phyloP scores from a whole-genome alignment of 805 yeast species.

The Wickerhamiella allomyrinae region DNA sequence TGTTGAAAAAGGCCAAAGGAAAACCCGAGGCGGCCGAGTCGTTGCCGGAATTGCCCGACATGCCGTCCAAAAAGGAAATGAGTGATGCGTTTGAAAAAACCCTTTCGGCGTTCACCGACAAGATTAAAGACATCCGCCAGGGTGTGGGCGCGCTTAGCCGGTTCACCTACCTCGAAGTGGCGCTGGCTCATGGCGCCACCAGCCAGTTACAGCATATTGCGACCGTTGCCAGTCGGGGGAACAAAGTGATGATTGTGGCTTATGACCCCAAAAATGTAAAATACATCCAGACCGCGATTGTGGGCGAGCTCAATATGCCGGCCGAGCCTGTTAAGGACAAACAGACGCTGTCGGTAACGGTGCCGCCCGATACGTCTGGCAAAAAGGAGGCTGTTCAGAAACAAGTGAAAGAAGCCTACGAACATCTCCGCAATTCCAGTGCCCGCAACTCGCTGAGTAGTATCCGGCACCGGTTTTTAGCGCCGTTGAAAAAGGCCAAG shows the following conservation, averaged over 20 bases:
- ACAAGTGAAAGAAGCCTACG: conserved; percentile 51
- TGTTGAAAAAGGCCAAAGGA: conserved; percentile 7
- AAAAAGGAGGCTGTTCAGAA: conserved; percentile 40
- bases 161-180: conserved; percentile 46
- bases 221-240: conserved; percentile 24
- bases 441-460: conserved; percentile 36
- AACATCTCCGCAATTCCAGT: conserved; percentile 41
- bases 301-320: conserved; percentile 56
- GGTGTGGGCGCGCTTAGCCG: conserved; percentile 57
- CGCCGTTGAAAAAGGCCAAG: conserved; percentile 36
- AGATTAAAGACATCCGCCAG: conserved; percentile 46
- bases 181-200: conserved; percentile 32
- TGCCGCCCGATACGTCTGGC: conserved; percentile 65
- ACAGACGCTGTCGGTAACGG: conserved; percentile 55
- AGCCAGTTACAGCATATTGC: conserved; percentile 33
- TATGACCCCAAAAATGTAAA: conserved; percentile 70
- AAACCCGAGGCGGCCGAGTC: conserved; percentile 5
- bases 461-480: conserved; percentile 44
- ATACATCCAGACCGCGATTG: conserved; percentile 52
- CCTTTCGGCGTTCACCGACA: conserved; percentile 32
- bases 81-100: conserved; percentile 8
- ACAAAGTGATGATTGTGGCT: conserved; percentile 46
- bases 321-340: conserved; percentile 66
- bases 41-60: conserved; percentile 6
- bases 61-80: conserved; percentile 7